Conservation (phyloP, 192 early-diverging fungal species). For the Entomortierella chlamydospora region DNA sequence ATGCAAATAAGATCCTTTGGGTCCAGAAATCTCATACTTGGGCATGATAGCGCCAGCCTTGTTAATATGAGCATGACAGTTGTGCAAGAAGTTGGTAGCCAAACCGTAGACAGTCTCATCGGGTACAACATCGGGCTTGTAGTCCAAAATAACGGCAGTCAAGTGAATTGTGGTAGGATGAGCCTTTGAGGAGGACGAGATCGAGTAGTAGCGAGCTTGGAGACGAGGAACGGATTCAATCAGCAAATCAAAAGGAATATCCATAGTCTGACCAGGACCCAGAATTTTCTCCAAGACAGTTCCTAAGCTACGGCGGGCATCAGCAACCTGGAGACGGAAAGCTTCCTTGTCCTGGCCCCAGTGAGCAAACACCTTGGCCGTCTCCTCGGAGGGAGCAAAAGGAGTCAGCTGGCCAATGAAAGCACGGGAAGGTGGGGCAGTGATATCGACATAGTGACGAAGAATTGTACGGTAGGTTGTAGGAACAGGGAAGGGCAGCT, state of each 20-base stretch:
- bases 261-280: slow-evolving; percentile 57
- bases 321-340: slow-evolving; percentile 68
- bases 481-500: slow-evolving; percentile 88
- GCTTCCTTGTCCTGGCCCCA: slow-evolving; percentile 78
- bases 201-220: slow-evolving; percentile 94
- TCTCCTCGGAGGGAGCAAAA: slow-evolving; percentile 66
- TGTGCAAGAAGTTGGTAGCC: slow-evolving; percentile 88
- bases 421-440: slow-evolving; percentile 74
- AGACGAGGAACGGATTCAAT: slow-evolving; percentile 87
- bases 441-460: slow-evolving; percentile 92
- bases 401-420: slow-evolving; percentile 72
- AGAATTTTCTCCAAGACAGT: slow-evolving; percentile 81
- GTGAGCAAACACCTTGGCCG: slow-evolving; percentile 60
- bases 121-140: slow-evolving; percentile 64
- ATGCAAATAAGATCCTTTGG: slow-evolving; percentile 48
- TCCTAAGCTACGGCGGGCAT: slow-evolving; percentile 75
- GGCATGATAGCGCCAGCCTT: slow-evolving; percentile 40
- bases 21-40: slow-evolving; percentile 59
- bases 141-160: slow-evolving; percentile 92
- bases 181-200: slow-evolving; percentile 90
- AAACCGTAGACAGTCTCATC: slow-evolving; percentile 80
- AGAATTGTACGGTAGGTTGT: slow-evolving; percentile 89
- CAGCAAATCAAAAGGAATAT: slow-evolving; percentile 84
- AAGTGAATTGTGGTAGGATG: slow-evolving; percentile 80
- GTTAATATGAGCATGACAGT: slow-evolving; percentile 66